Base-by-base conservation (phyloP, 805 yeast species). In the Lipomyces anomalus region DNA sequence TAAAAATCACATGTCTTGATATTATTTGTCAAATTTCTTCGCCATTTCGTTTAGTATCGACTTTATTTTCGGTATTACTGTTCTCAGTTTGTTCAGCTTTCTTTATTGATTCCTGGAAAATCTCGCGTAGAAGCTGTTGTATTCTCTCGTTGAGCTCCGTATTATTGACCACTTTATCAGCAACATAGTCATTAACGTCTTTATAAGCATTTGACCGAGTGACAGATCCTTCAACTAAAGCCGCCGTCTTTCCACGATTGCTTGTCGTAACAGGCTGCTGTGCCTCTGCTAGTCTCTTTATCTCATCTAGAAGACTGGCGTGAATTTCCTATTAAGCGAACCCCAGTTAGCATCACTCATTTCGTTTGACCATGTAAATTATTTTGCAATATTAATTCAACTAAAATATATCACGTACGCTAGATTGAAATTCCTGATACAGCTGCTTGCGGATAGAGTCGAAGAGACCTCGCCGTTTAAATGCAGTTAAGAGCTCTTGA, bases 401-500 rank as follows among this genome's bases (percentile, higher is more conserved):
- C 17, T 35, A 18, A 17, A 22, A 17, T 20, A 23, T 11, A n/a
- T 16, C 28, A 22, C 59, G n/a, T 44, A 55, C 53, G 32, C 49
- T 52, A 21, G 28, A 42, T 9, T 47, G 45, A 44, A 56, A 53
- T 21, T 50, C 53, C 18, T 40, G 41, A 18, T 56, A 42, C 17
- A 44, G 33, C 20, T 40, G 43, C 34, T 56, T 50, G 18, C 60
- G 47, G 2, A 46, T 36, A n/a, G 35, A 34, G 36, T 56, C 60
- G 37, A 56, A 56, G 2, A 47, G 32, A 1, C 60, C 60, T 20
- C 48, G 44, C 18, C 53, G 42, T 32, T 57, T 57, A 44, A 57
- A 57, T 9, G 42, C 38, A 2, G 45, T 32, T 18, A 46, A 28
- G 22, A 50, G 41, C 33, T 42, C 52, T 46, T 42, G 74, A 75